These are phyloP conservation scores for Brassica incana DNA, from an alignment of 345 rosid species.

Conservation along the genomic window DNA sequence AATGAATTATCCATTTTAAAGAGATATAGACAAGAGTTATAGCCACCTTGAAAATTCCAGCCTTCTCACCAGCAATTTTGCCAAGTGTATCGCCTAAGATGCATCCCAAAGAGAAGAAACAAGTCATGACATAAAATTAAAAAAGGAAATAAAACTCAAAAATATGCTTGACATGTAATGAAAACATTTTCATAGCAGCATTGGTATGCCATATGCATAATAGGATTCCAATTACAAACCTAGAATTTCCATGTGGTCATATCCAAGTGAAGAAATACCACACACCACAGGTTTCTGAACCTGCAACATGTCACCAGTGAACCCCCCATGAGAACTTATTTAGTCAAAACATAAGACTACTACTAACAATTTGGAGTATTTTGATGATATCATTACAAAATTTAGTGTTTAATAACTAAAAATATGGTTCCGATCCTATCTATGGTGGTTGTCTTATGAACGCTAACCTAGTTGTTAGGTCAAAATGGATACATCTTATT, in stretches of 20 bases:
- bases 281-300: background rate
- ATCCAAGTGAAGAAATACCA: slow-evolving; percentile 1
- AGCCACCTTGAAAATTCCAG: slow-evolving; percentile 94
- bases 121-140: background rate
- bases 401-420: background rate
- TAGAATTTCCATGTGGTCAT: slow-evolving; percentile 1
- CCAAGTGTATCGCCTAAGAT: slow-evolving; percentile 85
- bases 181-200: background rate
- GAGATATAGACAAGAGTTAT: slow-evolving; percentile 4
- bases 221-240: background rate
- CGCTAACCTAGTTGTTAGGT: background rate
- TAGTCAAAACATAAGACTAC: background rate
- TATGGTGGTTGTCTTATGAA: background rate
- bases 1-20: background rate
- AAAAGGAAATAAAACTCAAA: background rate
- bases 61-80: slow-evolving; percentile 96
- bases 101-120: slow-evolving; percentile 35
- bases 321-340: background rate
- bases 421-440: background rate
- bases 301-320: background rate
- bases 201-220: background rate
- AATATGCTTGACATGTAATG: background rate
- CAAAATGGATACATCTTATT: background rate
- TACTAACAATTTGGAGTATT: background rate
- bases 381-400: background rate